Evolutionary conservation across 768 basidiomycete species (phyloP).

Genomic region (Boletales sp.): DNA sequence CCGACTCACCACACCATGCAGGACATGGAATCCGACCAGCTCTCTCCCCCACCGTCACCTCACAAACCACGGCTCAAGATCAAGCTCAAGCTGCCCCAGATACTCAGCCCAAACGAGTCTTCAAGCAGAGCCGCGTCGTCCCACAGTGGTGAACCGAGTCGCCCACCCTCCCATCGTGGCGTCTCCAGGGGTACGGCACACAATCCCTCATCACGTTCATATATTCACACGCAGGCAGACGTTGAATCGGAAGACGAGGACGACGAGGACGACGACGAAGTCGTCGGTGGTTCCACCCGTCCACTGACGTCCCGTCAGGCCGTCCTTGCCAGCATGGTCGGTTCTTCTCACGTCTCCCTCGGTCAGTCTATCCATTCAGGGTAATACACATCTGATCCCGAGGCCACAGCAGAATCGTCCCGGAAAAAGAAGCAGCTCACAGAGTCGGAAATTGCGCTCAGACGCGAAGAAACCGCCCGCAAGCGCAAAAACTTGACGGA

Average conservation of each 20-base stretch:
- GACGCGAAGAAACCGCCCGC: conserved; percentile 76
- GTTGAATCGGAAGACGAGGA: conserved; percentile 41
- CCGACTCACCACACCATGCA: conserved; percentile 4
- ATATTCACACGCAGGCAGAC: conserved; percentile 17
- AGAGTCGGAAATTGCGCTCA: conserved; percentile 67
- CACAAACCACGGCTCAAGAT: conserved; percentile 53
- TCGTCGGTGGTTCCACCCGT: conserved; percentile 24
- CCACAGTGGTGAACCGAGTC: conserved; percentile 22
- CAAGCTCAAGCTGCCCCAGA: conserved; percentile 52
- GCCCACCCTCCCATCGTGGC: conserved; percentile 22
- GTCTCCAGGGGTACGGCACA: conserved; percentile 19
- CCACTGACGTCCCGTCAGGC: conserved; percentile 64
- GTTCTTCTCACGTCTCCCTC: conserved; percentile 65
- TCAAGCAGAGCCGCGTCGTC: conserved; percentile 27
- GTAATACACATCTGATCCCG: too few relatives aligned
- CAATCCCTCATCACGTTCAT: too few relatives aligned
- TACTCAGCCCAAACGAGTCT: conserved; percentile 31
- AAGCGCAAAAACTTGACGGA: conserved; percentile 79
- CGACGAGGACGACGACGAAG: conserved; percentile 41
- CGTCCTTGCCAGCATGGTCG: conserved; percentile 65
- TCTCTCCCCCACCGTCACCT: conserved; percentile 29
- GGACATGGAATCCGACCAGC: conserved; percentile 35
- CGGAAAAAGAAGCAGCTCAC: conserved; percentile 65
- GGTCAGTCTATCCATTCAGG: conserved; percentile 28
- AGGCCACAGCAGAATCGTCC: conserved; percentile 11